Base-by-base conservation (phyloP, 2,329 filamentous ascomycete species). In the Leptosphaerulina australis region DNA sequence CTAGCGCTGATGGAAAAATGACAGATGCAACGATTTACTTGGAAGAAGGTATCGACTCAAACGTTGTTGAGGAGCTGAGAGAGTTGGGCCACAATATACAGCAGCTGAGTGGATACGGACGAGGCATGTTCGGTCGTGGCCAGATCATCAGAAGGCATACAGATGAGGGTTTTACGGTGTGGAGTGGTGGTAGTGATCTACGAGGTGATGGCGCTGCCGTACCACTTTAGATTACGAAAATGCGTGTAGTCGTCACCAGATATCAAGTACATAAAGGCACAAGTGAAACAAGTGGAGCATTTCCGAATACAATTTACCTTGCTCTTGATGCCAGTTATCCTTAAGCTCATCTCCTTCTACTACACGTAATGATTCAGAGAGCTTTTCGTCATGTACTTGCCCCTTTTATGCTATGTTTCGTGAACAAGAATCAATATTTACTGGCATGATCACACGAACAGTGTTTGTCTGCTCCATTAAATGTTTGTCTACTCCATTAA, bases 141-240 rank as follows among this genome's bases (percentile, higher is more conserved):
- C 92, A 97, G 78, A 81, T 97, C 38, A 94, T 97, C 54, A 78
- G 90, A 50, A 85, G 85, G 68, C 86, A 88, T 69, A 77, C 87
- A 20, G 91, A 97, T 59, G 90, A 94, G 33, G 84, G 84, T 3
- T 79, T 81, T 22, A 79, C 83, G 5, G 81, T 97, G 2, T 97
- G 90, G 83, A 95, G 89, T 46, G 93, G 86, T 0, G 93, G 91
- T 0, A 97, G 92, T 70, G 93, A 99, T 77, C 81, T 84, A 63
- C 83, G 94, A 52, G 93, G 89, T 0, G 93, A 99, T 73, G 93
- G 94, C 7, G 79, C 80, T 62, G 83, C 85, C n/a, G 75, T 85
- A 55, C 83, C 84, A 3, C 47, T 68, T 46, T 64, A 41, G 31
- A n/a, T 25, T 9, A 12, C 20, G 2, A 9, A 10, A 6, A 15